These are phyloP conservation scores for Stephania cephalantha DNA, from an alignment of 164 flowering plant species.

Conservation along the genomic window DNA sequence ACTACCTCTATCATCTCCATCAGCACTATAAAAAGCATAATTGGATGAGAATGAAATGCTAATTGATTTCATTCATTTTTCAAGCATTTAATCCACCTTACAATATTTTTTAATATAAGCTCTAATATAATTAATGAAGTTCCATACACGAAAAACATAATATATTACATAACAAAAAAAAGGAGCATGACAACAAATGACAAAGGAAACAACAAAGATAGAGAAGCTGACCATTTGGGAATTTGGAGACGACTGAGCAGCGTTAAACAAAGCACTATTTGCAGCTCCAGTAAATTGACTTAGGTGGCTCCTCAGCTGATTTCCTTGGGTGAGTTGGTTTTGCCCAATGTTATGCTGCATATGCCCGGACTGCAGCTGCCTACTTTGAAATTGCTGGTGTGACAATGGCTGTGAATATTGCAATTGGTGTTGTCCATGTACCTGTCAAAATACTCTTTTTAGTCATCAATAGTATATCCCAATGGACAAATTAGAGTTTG, in stretches of 20 bases:
- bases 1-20: neutral
- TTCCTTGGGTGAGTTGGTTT: conserved; percentile 80
- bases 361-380: conserved; percentile 74
- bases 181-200: too few species aligned
- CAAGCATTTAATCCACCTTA: neutral
- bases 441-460: conserved; percentile 20
- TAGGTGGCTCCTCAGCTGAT: conserved; percentile 68
- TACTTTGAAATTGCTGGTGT: conserved; percentile 75
- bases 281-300: conserved; percentile 70
- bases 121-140: too few species aligned
- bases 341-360: conserved; percentile 70
- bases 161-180: too few species aligned
- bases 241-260: conserved; percentile 72
- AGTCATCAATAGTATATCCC: neutral
- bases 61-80: neutral
- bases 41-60: neutral
- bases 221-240: conserved; percentile 66
- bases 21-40: neutral
- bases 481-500: neutral
- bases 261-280: conserved; percentile 69
- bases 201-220: neutral
- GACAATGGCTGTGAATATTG: conserved; percentile 75
- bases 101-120: neutral
- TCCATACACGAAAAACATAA: too few species aligned
- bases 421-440: conserved; percentile 80